Evolutionary conservation across 805 yeast genomes (phyloP).

Genomic region (Saturnispora galanensis): DNA sequence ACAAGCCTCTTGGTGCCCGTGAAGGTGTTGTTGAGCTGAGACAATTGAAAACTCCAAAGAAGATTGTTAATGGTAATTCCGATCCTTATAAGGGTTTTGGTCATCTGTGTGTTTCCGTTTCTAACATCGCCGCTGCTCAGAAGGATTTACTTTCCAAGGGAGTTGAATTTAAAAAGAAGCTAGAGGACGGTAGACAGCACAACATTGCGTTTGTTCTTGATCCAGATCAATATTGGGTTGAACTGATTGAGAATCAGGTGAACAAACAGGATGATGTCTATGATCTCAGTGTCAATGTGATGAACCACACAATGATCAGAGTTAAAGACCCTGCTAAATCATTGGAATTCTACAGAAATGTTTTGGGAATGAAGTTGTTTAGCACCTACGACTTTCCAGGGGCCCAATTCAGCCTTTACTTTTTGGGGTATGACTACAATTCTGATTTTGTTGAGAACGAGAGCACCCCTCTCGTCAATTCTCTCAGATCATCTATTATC

Average conservation of each 20-base stretch:
- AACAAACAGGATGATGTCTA: slow-evolving; percentile 33
- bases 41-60: slow-evolving; percentile 42
- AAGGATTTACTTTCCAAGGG: slow-evolving; percentile 45
- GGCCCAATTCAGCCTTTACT: slow-evolving; percentile 80
- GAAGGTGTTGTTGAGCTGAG: slow-evolving; percentile 76
- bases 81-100: slow-evolving; percentile 89
- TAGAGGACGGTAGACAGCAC: slow-evolving; percentile 85
- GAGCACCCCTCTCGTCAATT: slow-evolving; percentile 26
- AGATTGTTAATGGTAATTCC: slow-evolving; percentile 71
- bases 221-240: slow-evolving; percentile 97
- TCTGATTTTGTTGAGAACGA: slow-evolving; percentile 34
- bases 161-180: slow-evolving; percentile 71
- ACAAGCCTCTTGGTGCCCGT: slow-evolving; percentile 31
- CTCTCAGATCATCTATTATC: slow-evolving; percentile 54
- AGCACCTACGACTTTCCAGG: slow-evolving; percentile 44
- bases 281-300: slow-evolving; percentile 34
- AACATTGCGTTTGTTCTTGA: slow-evolving; percentile 91
- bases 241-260: slow-evolving; percentile 55
- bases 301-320: slow-evolving; percentile 90
- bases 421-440: slow-evolving; percentile 61
- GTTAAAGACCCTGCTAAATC: slow-evolving; percentile 76
- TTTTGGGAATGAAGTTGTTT: slow-evolving; percentile 71
- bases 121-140: slow-evolving; percentile 60
- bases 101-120: slow-evolving; percentile 82
- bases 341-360: slow-evolving; percentile 66